Base-by-base conservation (phyloP, 2,329 filamentous ascomycete genomes). In the Xylaria arbuscula region DNA sequence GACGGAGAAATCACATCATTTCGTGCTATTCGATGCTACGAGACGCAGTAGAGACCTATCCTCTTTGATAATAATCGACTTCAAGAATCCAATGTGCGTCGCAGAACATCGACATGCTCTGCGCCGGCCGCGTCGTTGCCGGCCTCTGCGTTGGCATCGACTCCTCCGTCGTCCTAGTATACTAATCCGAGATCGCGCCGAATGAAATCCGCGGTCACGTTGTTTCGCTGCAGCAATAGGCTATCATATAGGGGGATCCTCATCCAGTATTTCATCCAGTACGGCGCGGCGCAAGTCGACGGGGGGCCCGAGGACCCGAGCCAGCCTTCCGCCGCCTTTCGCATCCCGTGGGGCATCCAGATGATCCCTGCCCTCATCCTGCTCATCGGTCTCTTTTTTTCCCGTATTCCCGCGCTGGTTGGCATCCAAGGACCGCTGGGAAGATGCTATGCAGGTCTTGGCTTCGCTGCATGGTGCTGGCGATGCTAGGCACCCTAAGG, bases 121-220 rank as follows among this genome's bases (percentile, higher is more conserved):
- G 92, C 68, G 86, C 86, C 2, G 92, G 92, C 2, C 89, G 92
- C 70, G 81, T 91, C 70, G 87, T 94, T 78, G 90, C 91, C 70
- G 92, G 92, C 50, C 75, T 93, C 72, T 89, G 89, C 65, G 90
- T 94, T 64, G 92, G 92, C 68, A 93, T 94, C 73, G 89, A 88
- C 71, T 92, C 90, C 34, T 89, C 90, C 8, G 83, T 92, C 73
- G 90, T 92, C 1, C 90, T 89, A 0, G 87, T 92, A 22, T 93
- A 92, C 77, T 87, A 91, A 70, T 86, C 89, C 60, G 91, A 93
- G 77, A 83, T 92, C 19, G 90, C 85, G 0, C 84, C 86, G 19
- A 86, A 85, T 72, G 84, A 86, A 72, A 85, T 85, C 62, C 83
- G 87, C 61, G 89, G 89, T 8, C 83, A 88, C 11, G 85, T 91